These are phyloP conservation scores for Prunus persica DNA, from an alignment of 306 rosid genomes.

Conservation along the genomic window Prunus_persica_NCBIv2 NC_034009.1:25759001-25759500, in stretches of 20 bases:
- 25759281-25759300: conserved; percentile 71
- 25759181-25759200: conserved; percentile 23
- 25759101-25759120: conserved; percentile 56
- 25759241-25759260: conserved; percentile 90
- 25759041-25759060: conserved; percentile 57
- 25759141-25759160: conserved; percentile 84
- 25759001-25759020: conserved; percentile 61
- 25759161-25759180: conserved; percentile 60
- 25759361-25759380: conserved; percentile 58
- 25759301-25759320: conserved; percentile 68
- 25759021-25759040: conserved; percentile 84
- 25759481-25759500: neutral
- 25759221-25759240: conserved; percentile 21
- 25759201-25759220: conserved; percentile 9
- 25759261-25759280: conserved; percentile 97
- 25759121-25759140: conserved; percentile 79
- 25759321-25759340: conserved; percentile 49
- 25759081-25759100: conserved; percentile 55
- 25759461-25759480: neutral
- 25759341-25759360: conserved; percentile 51
- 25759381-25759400: conserved; percentile 69
- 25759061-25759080: conserved; percentile 56
- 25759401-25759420: conserved; percentile 85
- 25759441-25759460: conserved; percentile 6
- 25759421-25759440: conserved; percentile 96